Conservation (phyloP, 2,329 filamentous ascomycete species). For the Aspergillus versicolor region DNA sequence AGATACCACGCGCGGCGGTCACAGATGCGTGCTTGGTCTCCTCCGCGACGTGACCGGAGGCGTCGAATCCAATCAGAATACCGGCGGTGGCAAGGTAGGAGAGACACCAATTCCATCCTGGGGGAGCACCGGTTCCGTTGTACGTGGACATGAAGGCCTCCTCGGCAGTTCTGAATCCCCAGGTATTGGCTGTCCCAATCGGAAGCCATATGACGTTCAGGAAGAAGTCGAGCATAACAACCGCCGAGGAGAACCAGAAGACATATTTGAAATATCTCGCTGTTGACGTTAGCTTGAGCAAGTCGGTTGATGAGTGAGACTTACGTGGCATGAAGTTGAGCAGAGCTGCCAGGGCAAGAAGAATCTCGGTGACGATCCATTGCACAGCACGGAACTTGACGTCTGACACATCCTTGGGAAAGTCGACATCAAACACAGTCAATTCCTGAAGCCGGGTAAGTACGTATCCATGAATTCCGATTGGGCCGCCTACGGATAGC, state of each 20-base stretch:
- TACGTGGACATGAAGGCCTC: conserved; percentile 63
- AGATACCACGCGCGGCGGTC: conserved; percentile 59
- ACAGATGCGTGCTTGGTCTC: conserved; percentile 56
- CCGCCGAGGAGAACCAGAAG: conserved; percentile 27
- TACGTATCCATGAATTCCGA: neutral
- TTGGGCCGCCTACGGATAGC: conserved; percentile 44
- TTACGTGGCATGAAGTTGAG: conserved; percentile 53
- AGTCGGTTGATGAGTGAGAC: conserved; percentile 11
- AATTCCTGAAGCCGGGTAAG: conserved; percentile 46
- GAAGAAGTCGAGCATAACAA: conserved; percentile 59
- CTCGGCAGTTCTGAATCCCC: conserved; percentile 58
- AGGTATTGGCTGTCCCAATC: conserved; percentile 55
- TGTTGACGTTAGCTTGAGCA: conserved; percentile 15
- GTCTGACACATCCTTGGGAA: conserved; percentile 52
- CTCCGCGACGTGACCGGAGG: conserved; percentile 60
- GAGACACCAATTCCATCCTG: conserved; percentile 64
- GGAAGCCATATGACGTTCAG: conserved; percentile 63
- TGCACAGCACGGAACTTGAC: conserved; percentile 61
- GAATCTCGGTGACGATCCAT: conserved; percentile 58
- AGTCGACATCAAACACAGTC: conserved; percentile 56
- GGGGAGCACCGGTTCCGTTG: conserved; percentile 56
- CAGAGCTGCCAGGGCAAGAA: conserved; percentile 52
- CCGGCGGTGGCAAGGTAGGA: conserved; percentile 62
- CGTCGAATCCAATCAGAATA: conserved; percentile 62
- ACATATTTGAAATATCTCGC: conserved; percentile 46